These are phyloP conservation scores for Mycena latifolia DNA, from an alignment of 768 basidiomycete species.

Conservation along the genomic window DNA sequence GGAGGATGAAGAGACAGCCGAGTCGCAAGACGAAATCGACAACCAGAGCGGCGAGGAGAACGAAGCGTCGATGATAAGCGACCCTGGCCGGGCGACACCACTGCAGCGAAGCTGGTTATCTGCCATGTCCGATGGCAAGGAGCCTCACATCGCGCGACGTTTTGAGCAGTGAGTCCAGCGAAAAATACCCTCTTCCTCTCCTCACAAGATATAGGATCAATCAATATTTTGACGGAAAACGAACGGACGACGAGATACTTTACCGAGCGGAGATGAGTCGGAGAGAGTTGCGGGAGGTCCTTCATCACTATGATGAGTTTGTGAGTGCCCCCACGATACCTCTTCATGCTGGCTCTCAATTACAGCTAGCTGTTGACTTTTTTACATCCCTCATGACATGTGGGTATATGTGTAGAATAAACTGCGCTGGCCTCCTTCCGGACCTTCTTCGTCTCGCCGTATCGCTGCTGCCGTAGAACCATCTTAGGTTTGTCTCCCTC, in stretches of 20 bases:
- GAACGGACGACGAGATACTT: constrained; percentile 94
- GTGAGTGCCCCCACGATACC: constrained; percentile 56
- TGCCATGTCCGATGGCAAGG: constrained; percentile 92
- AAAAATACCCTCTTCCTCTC: neutral
- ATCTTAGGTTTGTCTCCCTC: no score
- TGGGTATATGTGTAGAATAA: no score
- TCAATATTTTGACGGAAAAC: constrained; percentile 94
- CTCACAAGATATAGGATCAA: constrained; percentile 71
- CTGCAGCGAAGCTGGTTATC: constrained; percentile 86
- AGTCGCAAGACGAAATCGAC: constrained; percentile 52
- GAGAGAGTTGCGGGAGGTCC: constrained; percentile 85
- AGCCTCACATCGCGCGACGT: constrained; percentile 72
- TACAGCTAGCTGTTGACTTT: constrained; percentile 56
- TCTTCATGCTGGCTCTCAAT: constrained; percentile 14
- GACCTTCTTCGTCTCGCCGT: no score
- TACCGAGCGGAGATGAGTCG: constrained; percentile 87
- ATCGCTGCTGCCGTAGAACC: no score
- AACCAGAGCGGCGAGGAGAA: constrained; percentile 60
- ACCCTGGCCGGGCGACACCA: constrained; percentile 86
- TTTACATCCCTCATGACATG: constrained; percentile 53
- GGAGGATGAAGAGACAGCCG: constrained; percentile 41
- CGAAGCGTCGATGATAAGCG: constrained; percentile 77
- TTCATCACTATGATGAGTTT: constrained; percentile 91
- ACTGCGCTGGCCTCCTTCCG: no score
- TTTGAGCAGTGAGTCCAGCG: constrained; percentile 78